Base-by-base conservation (phyloP, 2,329 filamentous ascomycete species). In the Colletotrichum orchidophilum region DNA sequence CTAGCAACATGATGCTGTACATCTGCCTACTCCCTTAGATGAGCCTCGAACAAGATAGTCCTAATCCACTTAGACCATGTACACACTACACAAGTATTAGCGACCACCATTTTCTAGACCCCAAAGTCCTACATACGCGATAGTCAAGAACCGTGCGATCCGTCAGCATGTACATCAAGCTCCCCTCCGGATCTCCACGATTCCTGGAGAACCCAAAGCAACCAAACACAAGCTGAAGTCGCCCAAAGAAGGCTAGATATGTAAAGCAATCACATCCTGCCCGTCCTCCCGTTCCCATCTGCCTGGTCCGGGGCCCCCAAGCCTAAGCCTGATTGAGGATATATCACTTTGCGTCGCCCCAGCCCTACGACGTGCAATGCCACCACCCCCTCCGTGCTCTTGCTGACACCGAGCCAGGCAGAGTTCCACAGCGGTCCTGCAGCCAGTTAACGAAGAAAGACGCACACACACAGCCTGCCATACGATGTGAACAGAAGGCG, bases 281-380 rank as follows among this genome's bases (percentile, higher is more conserved):
- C 18, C 21, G 39, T 46, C 18, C 18, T n/a, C 18, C 18, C 9
- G 21, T 46, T 46, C 39, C n/a, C 18, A 18, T 15, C 39, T 46
- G 39, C 39, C 39, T 46, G 39, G 39, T n/a, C 8, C 5, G 39
- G 39, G 21, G 21, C 7, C 7, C 9, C 39, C 3, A 8, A 46
- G 39, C 18, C 39, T 46, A 46, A 46, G n/a, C 18, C 39, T 46
- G 39, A 46, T 46, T 46, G 8, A 21, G 39, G 39, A 46, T 9
- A 42, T 33, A 49, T 26, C 53, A 49, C 49, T 70, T 70, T 50
- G 50, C 61, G 67, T 63, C 57, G 64, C 39, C 58, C 57, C 58
- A 71, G 68, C 68, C 68, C 64, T 71, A 71, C 11, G 26, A 49
- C 42, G 52, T 63, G 68, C 64, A 68, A 58, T 21, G 26, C 50